phyloP scores from a whole-genome alignment of 345 rosid species.

The Sonneratia caseolaris region DNA sequence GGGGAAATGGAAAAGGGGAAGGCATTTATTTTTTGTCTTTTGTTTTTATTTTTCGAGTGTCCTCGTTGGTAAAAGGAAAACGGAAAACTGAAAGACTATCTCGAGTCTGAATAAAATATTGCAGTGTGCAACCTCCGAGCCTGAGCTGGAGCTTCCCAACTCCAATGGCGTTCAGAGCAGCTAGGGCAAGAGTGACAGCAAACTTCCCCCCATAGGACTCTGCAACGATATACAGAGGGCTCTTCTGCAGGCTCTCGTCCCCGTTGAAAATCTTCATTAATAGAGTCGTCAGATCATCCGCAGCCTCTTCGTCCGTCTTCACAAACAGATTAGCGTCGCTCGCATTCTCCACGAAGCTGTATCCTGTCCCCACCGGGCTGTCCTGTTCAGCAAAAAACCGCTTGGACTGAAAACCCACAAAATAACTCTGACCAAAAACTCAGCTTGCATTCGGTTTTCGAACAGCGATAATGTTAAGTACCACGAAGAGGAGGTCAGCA shows the following conservation, averaged over 20 bases:
- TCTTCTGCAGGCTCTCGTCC: conserved; percentile 35
- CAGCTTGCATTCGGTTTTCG: no score
- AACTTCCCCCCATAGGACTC: conserved; percentile 94
- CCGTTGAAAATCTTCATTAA: conserved; percentile 40
- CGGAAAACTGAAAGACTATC: background rate
- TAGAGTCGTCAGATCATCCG: conserved; percentile 61
- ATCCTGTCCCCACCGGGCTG: conserved; percentile 42
- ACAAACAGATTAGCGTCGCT: conserved; percentile 25
- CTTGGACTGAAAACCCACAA: background rate
- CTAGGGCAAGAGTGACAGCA: conserved; percentile 66
- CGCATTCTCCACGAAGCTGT: conserved; percentile 32
- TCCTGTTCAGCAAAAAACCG: conserved; percentile 17
- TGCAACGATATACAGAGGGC: conserved; percentile 69
- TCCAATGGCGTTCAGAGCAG: conserved; percentile 45
- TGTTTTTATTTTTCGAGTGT: background rate
- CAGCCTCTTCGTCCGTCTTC: conserved; percentile 76
- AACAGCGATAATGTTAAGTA: background rate
- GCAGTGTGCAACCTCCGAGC: conserved; percentile 51
- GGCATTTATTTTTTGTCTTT: background rate
- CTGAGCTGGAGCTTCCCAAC: conserved; percentile 49
- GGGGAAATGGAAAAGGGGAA: background rate
- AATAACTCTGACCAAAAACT: background rate
- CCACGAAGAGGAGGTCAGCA: conserved; percentile 46
- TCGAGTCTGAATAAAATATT: no score
- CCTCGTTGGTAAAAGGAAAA: background rate